Evolutionary conservation across 768 basidiomycete genomes (phyloP), one percentile per base, ranked within the genome.

Genomic region (Chlorophyllum brunneum): DNA sequence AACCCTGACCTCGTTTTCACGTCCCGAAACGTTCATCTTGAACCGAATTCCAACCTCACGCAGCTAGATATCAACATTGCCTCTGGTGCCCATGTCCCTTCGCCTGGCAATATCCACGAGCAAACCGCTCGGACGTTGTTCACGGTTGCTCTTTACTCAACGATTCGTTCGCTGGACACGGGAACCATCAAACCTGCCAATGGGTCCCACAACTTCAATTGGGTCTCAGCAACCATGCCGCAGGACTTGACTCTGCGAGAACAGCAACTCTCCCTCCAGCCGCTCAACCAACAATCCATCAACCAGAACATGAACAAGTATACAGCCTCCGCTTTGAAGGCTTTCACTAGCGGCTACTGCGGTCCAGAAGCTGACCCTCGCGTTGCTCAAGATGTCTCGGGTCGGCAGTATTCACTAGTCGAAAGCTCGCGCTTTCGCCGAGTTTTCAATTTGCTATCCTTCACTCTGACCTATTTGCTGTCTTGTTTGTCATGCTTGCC

Each of bases 311-410:
- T 51, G 20, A 23, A 51, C n/a, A 26, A 51, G 15, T 51, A 11
- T 18, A 42, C 39, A 2, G 30, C 34, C 20, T 51, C 49, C 7
- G 49, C 39, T 6, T n/a, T 42, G 18, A 51, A 51, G 22, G 40
- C 31, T 9, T 51, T 41, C 16, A 51, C 29, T 10, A 34, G 49
- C 11, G 49, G 49, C 2, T 40, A 51, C 16, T 33, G 22, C 8
- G 29, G 34, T 7, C 11, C 15, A 8, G 10, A 16, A 2, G 11
- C 2, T 11, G 15, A 8, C 10, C 4, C 10, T 2, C 15, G 7
- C 1, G 20, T 10, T 24, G 31, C 49, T 9, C 29, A 16, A 11
- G 20, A 9, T 10, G 49, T 51, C 13, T 20, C 9, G 3, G 49
- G 27, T 20, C 9, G 3, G 49, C 30, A 6, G 13, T 10, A 8